Conservation (phyloP, 2,329 filamentous ascomycete genomes). For the Trichoderma lentiforme region DNA sequence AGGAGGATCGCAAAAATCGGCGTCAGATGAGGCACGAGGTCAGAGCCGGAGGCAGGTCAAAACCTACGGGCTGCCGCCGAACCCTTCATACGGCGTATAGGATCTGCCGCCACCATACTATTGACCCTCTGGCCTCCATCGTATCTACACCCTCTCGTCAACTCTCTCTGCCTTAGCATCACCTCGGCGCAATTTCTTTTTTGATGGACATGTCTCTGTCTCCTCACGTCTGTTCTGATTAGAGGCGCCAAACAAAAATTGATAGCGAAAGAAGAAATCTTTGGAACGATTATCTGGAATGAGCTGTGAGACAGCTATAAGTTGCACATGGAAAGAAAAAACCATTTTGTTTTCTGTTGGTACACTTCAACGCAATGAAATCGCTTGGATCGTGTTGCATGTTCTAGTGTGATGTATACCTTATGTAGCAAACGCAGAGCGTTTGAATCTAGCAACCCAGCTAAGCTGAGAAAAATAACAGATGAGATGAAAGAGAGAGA, state of each 20-base stretch:
- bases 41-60: slow-evolving; percentile 53
- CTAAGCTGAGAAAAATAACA: slow-evolving; percentile 21
- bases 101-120: slow-evolving; percentile 4
- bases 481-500: neutral
- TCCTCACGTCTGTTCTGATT: neutral
- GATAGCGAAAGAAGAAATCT: neutral
- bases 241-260: neutral
- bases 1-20: slow-evolving; percentile 57
- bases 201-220: slow-evolving; percentile 21
- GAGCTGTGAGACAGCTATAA: slow-evolving; percentile 1
- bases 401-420: slow-evolving; percentile 20
- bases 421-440: slow-evolving; percentile 23
- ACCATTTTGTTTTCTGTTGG: neutral
- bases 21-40: slow-evolving; percentile 50
- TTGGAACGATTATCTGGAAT: neutral
- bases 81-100: slow-evolving; percentile 38
- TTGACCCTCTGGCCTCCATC: neutral
- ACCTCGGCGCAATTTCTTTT: slow-evolving; percentile 30
- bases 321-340: slow-evolving; percentile 13
- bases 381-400: slow-evolving; percentile 20
- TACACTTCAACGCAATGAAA: slow-evolving; percentile 5
- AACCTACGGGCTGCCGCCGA: slow-evolving; percentile 45
- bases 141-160: slow-evolving; percentile 6
- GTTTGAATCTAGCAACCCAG: slow-evolving; percentile 24
- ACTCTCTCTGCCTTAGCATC: slow-evolving; percentile 32